Evolutionary conservation across 1,284 basidiomycete species (phyloP).

Genomic region (Chondrostereum purpureum): DNA sequence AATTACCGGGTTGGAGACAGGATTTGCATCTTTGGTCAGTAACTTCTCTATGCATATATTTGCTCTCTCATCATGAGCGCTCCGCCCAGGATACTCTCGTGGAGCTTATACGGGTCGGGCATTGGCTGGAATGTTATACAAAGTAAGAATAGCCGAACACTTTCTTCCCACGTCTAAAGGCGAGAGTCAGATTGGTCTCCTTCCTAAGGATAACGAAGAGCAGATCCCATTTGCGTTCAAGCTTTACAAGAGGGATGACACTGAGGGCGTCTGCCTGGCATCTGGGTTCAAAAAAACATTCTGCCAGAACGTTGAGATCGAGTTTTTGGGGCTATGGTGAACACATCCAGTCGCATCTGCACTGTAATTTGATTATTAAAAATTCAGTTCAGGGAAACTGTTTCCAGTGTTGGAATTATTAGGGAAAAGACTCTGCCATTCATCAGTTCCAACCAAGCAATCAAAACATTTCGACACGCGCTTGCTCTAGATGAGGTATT

Average conservation of each 20-base stretch:
- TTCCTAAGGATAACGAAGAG: constrained; percentile 50
- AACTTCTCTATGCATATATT: not conserved
- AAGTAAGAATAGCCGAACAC: constrained; percentile 17
- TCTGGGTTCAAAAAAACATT: constrained; percentile 63
- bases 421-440: constrained; percentile 40
- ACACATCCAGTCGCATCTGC: constrained; percentile 14
- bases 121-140: constrained; percentile 57
- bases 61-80: not conserved
- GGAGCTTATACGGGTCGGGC: constrained; percentile 75
- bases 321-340: constrained; percentile 64
- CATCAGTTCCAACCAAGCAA: constrained; percentile 31
- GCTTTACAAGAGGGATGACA: constrained; percentile 46
- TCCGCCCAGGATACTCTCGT: constrained; percentile 57
- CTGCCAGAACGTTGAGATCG: constrained; percentile 49
- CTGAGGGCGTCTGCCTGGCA: constrained; percentile 36
- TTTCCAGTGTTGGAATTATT: constrained; percentile 45
- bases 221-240: constrained; percentile 65
- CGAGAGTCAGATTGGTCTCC: constrained; percentile 43
- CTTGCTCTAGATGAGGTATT: constrained; percentile 39
- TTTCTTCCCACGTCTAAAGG: not conserved
- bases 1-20: constrained; percentile 55
- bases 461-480: constrained; percentile 41
- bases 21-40: constrained; percentile 54
- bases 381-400: constrained; percentile 49
- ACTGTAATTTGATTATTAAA: constrained; percentile 11